Conservation (phyloP, 768 basidiomycete genomes). For the Tricholoma furcatifolium region DNA sequence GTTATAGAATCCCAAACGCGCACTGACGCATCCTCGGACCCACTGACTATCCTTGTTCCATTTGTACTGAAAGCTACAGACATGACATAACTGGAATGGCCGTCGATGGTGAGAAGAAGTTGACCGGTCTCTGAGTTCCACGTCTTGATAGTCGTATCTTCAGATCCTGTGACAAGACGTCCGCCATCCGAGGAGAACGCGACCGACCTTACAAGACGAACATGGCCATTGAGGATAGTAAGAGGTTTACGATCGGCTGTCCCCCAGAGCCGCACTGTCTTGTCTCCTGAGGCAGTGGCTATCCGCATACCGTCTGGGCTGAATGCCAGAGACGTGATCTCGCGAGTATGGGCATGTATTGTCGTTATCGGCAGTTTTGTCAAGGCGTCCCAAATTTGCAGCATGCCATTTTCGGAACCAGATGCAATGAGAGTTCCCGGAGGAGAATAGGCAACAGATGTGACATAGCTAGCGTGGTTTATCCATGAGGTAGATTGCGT, state of each 20-base stretch:
- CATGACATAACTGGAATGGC: constrained; percentile 11
- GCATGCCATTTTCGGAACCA: constrained; percentile 6
- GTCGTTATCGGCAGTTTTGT: constrained; percentile 3
- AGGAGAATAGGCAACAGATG: constrained; percentile 8
- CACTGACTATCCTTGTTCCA: constrained; percentile 5
- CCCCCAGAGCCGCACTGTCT: constrained; percentile 6
- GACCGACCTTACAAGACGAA: constrained; percentile 10
- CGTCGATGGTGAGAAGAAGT: constrained; percentile 2
- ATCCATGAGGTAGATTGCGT: constrained; percentile 2
- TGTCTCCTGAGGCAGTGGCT: constrained; percentile 9
- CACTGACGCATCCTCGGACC: constrained; percentile 8
- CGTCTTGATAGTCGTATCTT: constrained; percentile 6
- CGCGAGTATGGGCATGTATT: constrained; percentile 1
- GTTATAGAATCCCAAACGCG: constrained; percentile 10
- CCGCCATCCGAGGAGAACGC: constrained; percentile 6
- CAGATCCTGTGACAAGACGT: constrained; percentile 5
- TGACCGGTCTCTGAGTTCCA: constrained; percentile 8
- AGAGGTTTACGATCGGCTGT: background rate
- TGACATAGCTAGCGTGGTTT: constrained; percentile 8
- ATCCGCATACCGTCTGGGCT: constrained; percentile 3
- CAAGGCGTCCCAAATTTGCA: constrained; percentile 11
- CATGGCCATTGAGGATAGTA: constrained; percentile 1
- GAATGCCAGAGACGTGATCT: constrained; percentile 5
- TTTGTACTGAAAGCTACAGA: constrained; percentile 4
- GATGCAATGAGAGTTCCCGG: constrained; percentile 1